Conservation (phyloP, 805 yeast genomes). For the Lipomyces japonicus region DNA sequence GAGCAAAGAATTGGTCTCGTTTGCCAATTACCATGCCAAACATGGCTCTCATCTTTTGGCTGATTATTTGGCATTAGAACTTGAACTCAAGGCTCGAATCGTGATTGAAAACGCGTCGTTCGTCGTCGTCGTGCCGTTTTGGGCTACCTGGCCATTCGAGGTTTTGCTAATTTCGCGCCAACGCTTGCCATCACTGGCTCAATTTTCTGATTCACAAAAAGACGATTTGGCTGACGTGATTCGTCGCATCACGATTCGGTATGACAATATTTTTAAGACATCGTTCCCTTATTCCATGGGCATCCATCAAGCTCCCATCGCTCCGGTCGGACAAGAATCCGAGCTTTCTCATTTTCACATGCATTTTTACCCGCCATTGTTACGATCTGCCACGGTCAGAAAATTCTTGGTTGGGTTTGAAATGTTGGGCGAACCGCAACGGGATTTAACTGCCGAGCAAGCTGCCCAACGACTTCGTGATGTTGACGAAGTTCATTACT, state of each 20-base stretch:
- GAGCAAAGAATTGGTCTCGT: constrained; percentile 50
- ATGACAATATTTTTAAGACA: constrained; percentile 66
- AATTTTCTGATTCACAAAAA: constrained; percentile 47
- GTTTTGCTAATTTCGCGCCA: constrained; percentile 58
- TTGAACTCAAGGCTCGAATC: constrained; percentile 47
- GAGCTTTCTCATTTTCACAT: constrained; percentile 56
- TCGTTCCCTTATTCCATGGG: constrained; percentile 82
- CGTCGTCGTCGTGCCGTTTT: constrained; percentile 67
- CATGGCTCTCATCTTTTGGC: constrained; percentile 52
- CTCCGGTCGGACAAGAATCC: constrained; percentile 24
- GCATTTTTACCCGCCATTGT: constrained; percentile 75
- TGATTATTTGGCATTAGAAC: constrained; percentile 52
- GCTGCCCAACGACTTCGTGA: constrained; percentile 54
- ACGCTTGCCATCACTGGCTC: constrained; percentile 49
- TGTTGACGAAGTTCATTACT: constrained; percentile 15
- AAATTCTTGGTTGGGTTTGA: constrained; percentile 69
- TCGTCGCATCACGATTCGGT: constrained; percentile 54
- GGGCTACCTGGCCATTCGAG: constrained; percentile 85
- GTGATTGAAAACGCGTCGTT: constrained; percentile 61
- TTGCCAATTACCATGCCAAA: constrained; percentile 46
- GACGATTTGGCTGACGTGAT: constrained; percentile 55
- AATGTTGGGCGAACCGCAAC: constrained; percentile 59
- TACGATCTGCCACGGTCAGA: constrained; percentile 69
- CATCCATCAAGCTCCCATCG: constrained; percentile 67
- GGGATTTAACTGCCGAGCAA: constrained; percentile 63